A percentile compares a stretch with the other conserved stretches of the same genome.
These are phyloP conservation scores for Passalora sequoiae DNA, from an alignment of 2,329 filamentous ascomycete genomes.

Conservation along the genomic window DNA sequence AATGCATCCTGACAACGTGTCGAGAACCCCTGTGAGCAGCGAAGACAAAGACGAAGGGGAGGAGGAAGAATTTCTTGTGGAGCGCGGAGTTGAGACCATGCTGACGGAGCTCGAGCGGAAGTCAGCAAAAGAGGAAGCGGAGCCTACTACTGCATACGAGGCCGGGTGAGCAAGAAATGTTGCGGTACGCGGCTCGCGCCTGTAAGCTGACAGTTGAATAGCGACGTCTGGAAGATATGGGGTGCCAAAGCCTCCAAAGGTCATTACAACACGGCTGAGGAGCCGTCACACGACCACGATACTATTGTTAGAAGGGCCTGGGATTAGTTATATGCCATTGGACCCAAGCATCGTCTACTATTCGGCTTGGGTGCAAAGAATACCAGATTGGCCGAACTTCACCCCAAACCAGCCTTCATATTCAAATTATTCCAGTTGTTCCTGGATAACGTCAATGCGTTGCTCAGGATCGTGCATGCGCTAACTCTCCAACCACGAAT, in stretches of 20 bases:
- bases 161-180: conserved; percentile 11
- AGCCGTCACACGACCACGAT: not conserved
- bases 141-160: conserved; percentile 13
- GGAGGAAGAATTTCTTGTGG: not conserved
- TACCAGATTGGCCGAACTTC: conserved; percentile 47
- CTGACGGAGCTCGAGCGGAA: not conserved
- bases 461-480: conserved; percentile 66
- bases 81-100: not conserved
- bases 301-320: not conserved
- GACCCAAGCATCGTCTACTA: conserved; percentile 44
- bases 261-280: not conserved
- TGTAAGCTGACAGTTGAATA: too few relatives aligned
- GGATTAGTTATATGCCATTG: conserved; percentile 15
- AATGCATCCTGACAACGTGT: conserved; percentile 41
- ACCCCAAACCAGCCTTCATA: conserved; percentile 61
- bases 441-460: conserved; percentile 66
- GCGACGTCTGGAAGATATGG: not conserved
- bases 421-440: conserved; percentile 69
- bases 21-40: not conserved
- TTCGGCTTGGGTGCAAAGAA: conserved; percentile 44
- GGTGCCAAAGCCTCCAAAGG: not conserved
- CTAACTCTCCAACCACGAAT: conserved; percentile 62
- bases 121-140: conserved; percentile 11
- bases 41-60: not conserved
- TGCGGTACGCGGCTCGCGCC: too few relatives aligned